A percentile compares a stretch with the other conserved stretches of the same genome.
Evolutionary conservation across 305 asterid species (phyloP).

Genomic region (Fraxinus greggii): DNA sequence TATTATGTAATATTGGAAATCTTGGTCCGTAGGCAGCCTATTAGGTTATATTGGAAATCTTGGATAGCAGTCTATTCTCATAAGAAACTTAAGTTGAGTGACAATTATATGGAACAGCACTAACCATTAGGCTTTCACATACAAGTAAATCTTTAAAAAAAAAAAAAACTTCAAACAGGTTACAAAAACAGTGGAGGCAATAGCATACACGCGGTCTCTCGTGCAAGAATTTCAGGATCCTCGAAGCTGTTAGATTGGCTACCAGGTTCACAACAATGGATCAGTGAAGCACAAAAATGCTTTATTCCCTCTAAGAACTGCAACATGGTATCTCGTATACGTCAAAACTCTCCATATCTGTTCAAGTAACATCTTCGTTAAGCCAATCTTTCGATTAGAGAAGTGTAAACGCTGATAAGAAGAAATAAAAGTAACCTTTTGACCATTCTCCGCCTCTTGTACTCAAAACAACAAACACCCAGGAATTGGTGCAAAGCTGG

Average conservation of each 20-base stretch:
- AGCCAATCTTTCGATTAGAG: slow-evolving; percentile 10
- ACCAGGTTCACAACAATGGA: slow-evolving; percentile 79
- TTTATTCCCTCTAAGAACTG: slow-evolving; percentile 87
- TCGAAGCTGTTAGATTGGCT: slow-evolving; percentile 78
- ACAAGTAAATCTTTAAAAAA: not conserved
- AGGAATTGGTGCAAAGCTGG: slow-evolving; percentile 1
- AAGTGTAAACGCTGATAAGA: not conserved
- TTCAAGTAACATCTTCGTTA: slow-evolving; percentile 17
- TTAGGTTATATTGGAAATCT: not conserved
- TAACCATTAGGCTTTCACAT: not conserved
- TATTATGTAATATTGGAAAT: not conserved
- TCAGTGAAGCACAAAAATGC: slow-evolving; percentile 80
- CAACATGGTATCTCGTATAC: slow-evolving; percentile 74
- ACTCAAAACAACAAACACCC: slow-evolving; percentile 23
- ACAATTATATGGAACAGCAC: slow-evolving; percentile 9
- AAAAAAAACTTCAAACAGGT: not conserved
- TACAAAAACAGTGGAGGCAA: slow-evolving; percentile 11
- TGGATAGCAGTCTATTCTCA: not conserved
- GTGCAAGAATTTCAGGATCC: slow-evolving; percentile 91
- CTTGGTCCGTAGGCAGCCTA: not conserved
- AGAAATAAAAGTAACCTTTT: slow-evolving; percentile 47
- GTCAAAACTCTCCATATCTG: slow-evolving; percentile 87
- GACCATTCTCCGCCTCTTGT: slow-evolving; percentile 67
- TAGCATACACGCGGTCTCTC: slow-evolving; percentile 95
- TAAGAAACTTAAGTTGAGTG: not conserved